Evolutionary conservation across 768 basidiomycete genomes (phyloP), one percentile per base, ranked within the genome.

Genomic region (Tylopilus subfusipes): DNA sequence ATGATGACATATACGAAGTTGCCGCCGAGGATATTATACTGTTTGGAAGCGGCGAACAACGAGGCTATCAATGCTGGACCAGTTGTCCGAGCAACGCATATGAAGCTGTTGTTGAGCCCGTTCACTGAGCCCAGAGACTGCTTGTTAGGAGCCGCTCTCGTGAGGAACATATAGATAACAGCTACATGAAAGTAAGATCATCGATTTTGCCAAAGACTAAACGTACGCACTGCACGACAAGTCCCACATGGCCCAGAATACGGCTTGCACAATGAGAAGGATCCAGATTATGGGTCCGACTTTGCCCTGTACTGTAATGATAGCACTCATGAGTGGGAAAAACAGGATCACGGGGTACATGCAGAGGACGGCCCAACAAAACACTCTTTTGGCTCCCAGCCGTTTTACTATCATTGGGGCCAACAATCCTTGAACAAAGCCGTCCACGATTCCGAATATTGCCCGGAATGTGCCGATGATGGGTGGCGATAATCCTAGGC

Each of bases 71-170:
- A 38, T 1, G 73, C 75, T 19, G 38, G 38, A 1, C 80, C 81
- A 21, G 82, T 70, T 4, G 78, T 79, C 39, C 79, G 75, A 0
- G 76, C 73, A 11, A 77, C 65, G 3, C 78, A 75, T 2, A 73
- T 74, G 2, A 72, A 67, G 16, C 75, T 80, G 25, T 84, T 82
- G 3, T 77, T 73, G 21, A 84, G 68, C 2, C 84, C 84, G 54
- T 85, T 82, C 2, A 78, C 79, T 7, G 82, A 78, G 10, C 83
- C 83, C 6, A 85, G 72, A 0, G 81, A 78, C 19, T 70, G 71
- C 50, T 75, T 77, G 53, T 77, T 78, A 0, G 84, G 82, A 1
- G 82, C 72, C 2, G 81, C 77, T 25, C 74, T 73, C 3, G 78
- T 82, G 49, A 83, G 68, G 51, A 77, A 82, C 59, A 84, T 76